Percentiles rank a stretch among this genome's conserved stretches.
These are phyloP conservation scores for Leccinum pellstonianum DNA, from an alignment of 768 basidiomycete genomes.

Conservation along the genomic window DNA sequence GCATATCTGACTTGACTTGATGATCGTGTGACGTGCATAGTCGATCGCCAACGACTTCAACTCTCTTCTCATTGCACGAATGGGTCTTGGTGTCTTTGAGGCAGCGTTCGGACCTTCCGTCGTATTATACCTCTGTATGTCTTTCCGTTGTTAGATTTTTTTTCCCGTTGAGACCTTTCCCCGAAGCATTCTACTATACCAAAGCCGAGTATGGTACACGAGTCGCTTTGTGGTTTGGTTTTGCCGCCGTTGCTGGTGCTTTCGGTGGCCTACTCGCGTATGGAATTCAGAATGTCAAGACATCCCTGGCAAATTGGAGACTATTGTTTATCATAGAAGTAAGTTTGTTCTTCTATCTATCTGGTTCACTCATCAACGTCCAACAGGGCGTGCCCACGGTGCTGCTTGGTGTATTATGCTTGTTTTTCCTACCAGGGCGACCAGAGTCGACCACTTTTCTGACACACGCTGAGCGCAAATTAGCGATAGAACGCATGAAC, in stretches of 20 bases:
- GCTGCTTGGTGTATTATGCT: conserved; percentile 27
- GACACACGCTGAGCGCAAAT: conserved; percentile 32
- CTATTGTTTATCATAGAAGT: conserved; percentile 32
- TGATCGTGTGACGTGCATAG: conserved; percentile 13
- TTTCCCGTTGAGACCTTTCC: conserved; percentile 17
- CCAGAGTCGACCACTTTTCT: conserved; percentile 36
- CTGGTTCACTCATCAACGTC: neutral
- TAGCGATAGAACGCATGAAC: conserved; percentile 36
- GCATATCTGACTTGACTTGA: neutral
- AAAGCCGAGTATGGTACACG: conserved; percentile 46
- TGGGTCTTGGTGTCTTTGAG: conserved; percentile 36
- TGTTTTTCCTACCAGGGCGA: conserved; percentile 32
- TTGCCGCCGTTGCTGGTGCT: conserved; percentile 56
- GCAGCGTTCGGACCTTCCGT: conserved; percentile 36
- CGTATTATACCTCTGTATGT: conserved; percentile 32
- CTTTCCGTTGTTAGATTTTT: neutral
- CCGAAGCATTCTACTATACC: conserved; percentile 49
- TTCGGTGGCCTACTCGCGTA: conserved; percentile 58
- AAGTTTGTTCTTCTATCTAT: neutral
- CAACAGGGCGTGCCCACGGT: conserved; percentile 56
- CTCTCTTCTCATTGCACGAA: conserved; percentile 29
- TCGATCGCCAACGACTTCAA: conserved; percentile 28
- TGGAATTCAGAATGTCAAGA: conserved; percentile 44
- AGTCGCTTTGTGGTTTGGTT: conserved; percentile 52
- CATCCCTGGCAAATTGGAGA: conserved; percentile 43